phyloP scores from a whole-genome alignment of 2,329 filamentous ascomycete species.

The Basipetospora chlamydospora region DNA sequence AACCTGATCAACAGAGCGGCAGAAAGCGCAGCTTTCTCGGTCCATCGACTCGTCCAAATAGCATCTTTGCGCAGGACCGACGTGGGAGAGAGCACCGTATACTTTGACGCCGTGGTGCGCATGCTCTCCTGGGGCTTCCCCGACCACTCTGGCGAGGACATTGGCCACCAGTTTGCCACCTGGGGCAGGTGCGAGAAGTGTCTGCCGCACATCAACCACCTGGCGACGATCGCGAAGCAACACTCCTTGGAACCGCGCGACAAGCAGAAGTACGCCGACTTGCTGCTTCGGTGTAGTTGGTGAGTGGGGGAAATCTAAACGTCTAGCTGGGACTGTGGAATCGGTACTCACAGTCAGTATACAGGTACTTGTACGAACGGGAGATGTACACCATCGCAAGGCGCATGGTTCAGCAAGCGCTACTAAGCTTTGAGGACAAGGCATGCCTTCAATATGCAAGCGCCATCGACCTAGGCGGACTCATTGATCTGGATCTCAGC shows the following conservation, averaged over 20 bases:
- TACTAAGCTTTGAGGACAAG: conserved; percentile 12
- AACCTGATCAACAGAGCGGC: not conserved
- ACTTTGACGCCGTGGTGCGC: conserved; percentile 11
- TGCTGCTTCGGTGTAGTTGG: conserved; percentile 14
- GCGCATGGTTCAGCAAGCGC: conserved; percentile 12
- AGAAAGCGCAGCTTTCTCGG: not conserved
- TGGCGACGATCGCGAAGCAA: conserved; percentile 11
- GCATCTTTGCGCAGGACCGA: not conserved
- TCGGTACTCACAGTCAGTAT: too few relatives aligned
- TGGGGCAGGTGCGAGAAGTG: conserved; percentile 16
- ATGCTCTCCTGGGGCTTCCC: conserved; percentile 15
- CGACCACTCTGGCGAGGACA: conserved; percentile 12
- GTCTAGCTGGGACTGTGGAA: not conserved
- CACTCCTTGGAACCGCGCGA: conserved; percentile 6
- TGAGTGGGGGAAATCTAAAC: not conserved
- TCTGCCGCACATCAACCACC: conserved; percentile 15
- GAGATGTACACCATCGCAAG: conserved; percentile 14
- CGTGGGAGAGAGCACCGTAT: conserved; percentile 4
- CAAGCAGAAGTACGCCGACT: conserved; percentile 11
- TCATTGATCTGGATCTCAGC: conserved; percentile 17
- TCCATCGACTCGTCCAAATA: not conserved
- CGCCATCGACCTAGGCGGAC: conserved; percentile 16
- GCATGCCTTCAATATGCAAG: conserved; percentile 14
- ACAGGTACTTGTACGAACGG: conserved; percentile 19
- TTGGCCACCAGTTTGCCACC: conserved; percentile 13